A percentile compares a stretch with the other conserved stretches of the same genome.
phyloP scores from a whole-genome alignment of 768 basidiomycete genomes.

The Suillus subaureus region DNA sequence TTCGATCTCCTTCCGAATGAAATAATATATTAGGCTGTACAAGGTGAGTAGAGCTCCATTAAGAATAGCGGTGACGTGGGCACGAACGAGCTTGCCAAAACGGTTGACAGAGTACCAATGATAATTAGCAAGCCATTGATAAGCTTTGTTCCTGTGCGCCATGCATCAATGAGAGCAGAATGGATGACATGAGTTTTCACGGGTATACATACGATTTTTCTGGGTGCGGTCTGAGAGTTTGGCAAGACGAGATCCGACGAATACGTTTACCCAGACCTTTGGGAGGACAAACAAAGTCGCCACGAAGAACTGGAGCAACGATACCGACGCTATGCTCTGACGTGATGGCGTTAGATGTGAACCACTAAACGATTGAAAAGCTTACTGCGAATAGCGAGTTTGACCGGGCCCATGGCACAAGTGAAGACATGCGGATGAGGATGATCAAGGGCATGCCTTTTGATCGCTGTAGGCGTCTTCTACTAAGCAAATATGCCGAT shows the following conservation, averaged over 20 bases:
- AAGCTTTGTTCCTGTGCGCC: slow-evolving; percentile 56
- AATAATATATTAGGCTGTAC: slow-evolving; percentile 63
- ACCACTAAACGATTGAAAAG: slow-evolving; percentile 16
- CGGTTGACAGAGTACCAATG: slow-evolving; percentile 56
- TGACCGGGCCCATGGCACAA: slow-evolving; percentile 86
- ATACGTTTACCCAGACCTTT: slow-evolving; percentile 70
- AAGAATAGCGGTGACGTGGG: slow-evolving; percentile 11
- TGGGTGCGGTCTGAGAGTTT: slow-evolving; percentile 73
- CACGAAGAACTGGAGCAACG: slow-evolving; percentile 72
- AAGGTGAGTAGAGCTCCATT: slow-evolving; percentile 12
- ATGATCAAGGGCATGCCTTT: slow-evolving; percentile 84
- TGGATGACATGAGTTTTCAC: slow-evolving; percentile 38
- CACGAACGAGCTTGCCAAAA: slow-evolving; percentile 68
- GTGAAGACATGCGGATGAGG: slow-evolving; percentile 77
- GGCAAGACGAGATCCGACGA: slow-evolving; percentile 77
- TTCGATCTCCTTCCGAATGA: slow-evolving; percentile 63
- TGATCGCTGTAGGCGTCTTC: slow-evolving; percentile 46
- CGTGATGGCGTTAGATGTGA: slow-evolving; percentile 11
- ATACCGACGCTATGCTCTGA: slow-evolving; percentile 73
- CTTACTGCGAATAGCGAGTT: slow-evolving; percentile 80
- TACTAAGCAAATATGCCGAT: slow-evolving; percentile 1
- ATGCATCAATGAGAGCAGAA: slow-evolving; percentile 12
- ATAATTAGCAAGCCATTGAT: slow-evolving; percentile 62
- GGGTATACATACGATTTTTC: slow-evolving; percentile 70
- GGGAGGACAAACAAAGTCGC: slow-evolving; percentile 76